These are phyloP conservation scores for Secale cereale DNA, from an alignment of 176 grass and related monocot species.

Conservation along the genomic window DNA sequence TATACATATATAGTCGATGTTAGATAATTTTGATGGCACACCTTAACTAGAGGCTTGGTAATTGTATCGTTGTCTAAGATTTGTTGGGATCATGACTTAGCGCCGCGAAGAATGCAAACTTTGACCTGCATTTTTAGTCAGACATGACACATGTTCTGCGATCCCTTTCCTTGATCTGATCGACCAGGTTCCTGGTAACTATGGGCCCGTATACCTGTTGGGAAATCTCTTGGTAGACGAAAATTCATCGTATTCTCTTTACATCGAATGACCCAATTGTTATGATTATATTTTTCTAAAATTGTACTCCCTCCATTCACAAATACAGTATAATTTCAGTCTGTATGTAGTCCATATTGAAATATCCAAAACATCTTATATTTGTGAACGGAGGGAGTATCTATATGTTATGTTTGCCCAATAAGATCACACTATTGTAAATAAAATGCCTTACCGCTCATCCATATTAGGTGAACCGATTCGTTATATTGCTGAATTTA, in stretches of 20 bases:
- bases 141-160: background rate
- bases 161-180: background rate
- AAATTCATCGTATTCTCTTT: background rate
- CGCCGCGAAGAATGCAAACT: background rate
- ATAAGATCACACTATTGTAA: background rate
- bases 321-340: no score
- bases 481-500: background rate
- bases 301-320: background rate
- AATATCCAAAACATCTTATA: no score
- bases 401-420: background rate
- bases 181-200: background rate
- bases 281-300: constrained; percentile 1
- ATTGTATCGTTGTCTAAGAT: background rate
- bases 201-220: background rate
- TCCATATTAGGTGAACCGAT: background rate
- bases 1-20: background rate
- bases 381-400: background rate
- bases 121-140: background rate
- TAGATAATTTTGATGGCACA: background rate
- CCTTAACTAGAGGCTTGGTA: background rate
- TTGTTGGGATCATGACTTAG: background rate
- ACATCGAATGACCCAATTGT: background rate
- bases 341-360: no score
- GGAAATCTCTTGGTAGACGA: background rate
- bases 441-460: background rate